Percentiles rank a stretch among this genome's conserved stretches.
Conservation (phyloP, 2,329 filamentous ascomycete species). For the Ceratocystis cacaofunesta region DNA sequence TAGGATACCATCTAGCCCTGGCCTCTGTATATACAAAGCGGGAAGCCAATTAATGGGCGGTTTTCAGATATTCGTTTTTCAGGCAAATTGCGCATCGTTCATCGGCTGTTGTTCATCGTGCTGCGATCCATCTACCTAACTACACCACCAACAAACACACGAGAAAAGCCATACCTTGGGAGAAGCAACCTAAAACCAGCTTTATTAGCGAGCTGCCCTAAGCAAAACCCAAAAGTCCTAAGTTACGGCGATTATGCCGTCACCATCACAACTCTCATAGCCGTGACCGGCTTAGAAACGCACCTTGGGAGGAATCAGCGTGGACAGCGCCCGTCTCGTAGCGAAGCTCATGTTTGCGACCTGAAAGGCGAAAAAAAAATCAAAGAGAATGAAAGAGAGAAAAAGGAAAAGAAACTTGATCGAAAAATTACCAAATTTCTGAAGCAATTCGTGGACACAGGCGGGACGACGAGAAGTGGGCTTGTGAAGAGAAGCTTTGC, state of each 20-base stretch:
- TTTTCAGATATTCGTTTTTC: too few relatives aligned
- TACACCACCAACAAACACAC: slow-evolving; percentile 7
- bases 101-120: too few relatives aligned
- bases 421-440: slow-evolving; percentile 4
- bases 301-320: slow-evolving; percentile 98
- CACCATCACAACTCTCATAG: too few relatives aligned
- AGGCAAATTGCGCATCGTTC: too few relatives aligned
- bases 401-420: slow-evolving; percentile 11
- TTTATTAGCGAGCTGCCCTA: too few relatives aligned
- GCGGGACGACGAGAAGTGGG: slow-evolving; percentile 10
- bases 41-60: too few relatives aligned
- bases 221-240: too few relatives aligned
- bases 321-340: slow-evolving; percentile 81
- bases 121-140: too few relatives aligned
- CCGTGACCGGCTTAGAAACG: slow-evolving; percentile 20
- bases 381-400: background rate
- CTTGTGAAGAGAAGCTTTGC: slow-evolving; percentile 16
- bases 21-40: too few relatives aligned
- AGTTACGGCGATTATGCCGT: too few relatives aligned
- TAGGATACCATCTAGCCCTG: too few relatives aligned
- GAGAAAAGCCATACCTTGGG: slow-evolving; percentile 52
- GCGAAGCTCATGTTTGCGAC: slow-evolving; percentile 64
- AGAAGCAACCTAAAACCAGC: slow-evolving; percentile 51
- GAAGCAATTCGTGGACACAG: slow-evolving; percentile 17
- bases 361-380: background rate